Conservation (phyloP, 75 land plant genomes). For the Sequoiadendron giganteum region DNA sequence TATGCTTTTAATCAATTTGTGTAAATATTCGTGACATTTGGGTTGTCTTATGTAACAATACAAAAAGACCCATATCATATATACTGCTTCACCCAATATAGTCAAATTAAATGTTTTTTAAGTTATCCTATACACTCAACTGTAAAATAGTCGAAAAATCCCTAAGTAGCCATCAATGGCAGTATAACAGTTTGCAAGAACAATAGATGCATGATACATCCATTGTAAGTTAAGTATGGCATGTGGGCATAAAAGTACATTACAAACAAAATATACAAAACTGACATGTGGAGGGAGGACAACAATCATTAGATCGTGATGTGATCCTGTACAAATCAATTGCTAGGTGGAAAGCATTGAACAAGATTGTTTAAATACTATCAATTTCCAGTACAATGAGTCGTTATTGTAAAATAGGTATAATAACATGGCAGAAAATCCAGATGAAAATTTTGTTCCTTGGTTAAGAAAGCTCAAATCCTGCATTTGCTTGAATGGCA, state of each 20-base stretch:
- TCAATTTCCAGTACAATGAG: neutral
- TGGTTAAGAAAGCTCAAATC: constrained; percentile 84
- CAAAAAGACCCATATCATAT: neutral
- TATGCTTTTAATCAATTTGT: neutral
- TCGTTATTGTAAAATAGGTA: neutral
- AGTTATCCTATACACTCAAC: neutral
- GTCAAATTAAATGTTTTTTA: neutral
- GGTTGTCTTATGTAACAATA: neutral
- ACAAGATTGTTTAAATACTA: neutral
- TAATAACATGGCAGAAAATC: neutral
- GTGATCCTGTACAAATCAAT: neutral
- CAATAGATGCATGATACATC: neutral
- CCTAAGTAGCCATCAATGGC: neutral
- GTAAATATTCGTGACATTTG: neutral
- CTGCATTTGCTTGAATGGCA: constrained; percentile 87
- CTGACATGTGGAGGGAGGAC: neutral
- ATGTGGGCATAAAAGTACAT: neutral
- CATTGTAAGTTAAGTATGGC: neutral
- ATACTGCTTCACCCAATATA: neutral
- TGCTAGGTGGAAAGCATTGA: neutral
- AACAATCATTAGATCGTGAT: neutral
- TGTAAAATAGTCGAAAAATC: neutral
- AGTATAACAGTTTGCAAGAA: neutral
- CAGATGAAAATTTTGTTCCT: neutral
- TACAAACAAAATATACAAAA: neutral